phyloP scores from a whole-genome alignment of 345 rosid genomes.

The Physaria fendleri region DNA sequence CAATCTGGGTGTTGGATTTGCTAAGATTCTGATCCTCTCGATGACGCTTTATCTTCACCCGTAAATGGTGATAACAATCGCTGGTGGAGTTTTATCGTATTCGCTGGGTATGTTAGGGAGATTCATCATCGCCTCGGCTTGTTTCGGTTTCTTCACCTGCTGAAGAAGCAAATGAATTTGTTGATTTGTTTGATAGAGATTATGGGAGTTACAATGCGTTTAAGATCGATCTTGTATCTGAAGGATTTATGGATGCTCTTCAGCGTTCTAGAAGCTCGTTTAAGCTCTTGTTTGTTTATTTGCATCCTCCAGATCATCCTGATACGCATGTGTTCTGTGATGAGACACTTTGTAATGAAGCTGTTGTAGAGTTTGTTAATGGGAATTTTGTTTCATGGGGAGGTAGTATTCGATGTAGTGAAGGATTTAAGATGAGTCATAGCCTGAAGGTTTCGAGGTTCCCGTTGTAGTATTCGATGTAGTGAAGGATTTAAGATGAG shows the following conservation, averaged over 20 bases:
- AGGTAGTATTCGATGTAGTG: slow-evolving; percentile 86
- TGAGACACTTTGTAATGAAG: slow-evolving; percentile 66
- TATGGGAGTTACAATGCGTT: slow-evolving; percentile 34
- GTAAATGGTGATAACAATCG: not conserved
- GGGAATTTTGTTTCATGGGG: slow-evolving; percentile 97
- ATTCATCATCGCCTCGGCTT: slow-evolving; percentile 50
- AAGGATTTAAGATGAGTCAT: slow-evolving; percentile 98
- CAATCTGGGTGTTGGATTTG: slow-evolving; percentile 96
- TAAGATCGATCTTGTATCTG: slow-evolving; percentile 64
- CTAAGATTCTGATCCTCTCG: slow-evolving; percentile 42
- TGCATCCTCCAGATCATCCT: slow-evolving; percentile 97
- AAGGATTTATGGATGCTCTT: slow-evolving; percentile 94
- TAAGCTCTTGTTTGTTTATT: slow-evolving; percentile 78
- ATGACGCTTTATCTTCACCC: slow-evolving; percentile 25
- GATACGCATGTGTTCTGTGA: slow-evolving; percentile 75
- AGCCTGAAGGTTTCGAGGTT: slow-evolving; percentile 93
- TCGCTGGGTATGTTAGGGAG: slow-evolving; percentile 84
- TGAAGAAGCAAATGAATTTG: slow-evolving; percentile 68
- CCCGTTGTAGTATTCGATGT: slow-evolving; percentile 73
- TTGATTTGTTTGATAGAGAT: slow-evolving; percentile 73
- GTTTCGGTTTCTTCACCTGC: slow-evolving; percentile 59
- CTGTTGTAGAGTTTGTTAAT: slow-evolving; percentile 57
- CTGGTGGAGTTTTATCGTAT: too few relatives aligned
- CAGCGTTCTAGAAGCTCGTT: slow-evolving; percentile 69
- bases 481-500: slow-evolving; percentile 99